These are phyloP conservation scores for Elaeis guineensis DNA, from an alignment of 176 grass and related monocot genomes.

Conservation along the genomic window DNA sequence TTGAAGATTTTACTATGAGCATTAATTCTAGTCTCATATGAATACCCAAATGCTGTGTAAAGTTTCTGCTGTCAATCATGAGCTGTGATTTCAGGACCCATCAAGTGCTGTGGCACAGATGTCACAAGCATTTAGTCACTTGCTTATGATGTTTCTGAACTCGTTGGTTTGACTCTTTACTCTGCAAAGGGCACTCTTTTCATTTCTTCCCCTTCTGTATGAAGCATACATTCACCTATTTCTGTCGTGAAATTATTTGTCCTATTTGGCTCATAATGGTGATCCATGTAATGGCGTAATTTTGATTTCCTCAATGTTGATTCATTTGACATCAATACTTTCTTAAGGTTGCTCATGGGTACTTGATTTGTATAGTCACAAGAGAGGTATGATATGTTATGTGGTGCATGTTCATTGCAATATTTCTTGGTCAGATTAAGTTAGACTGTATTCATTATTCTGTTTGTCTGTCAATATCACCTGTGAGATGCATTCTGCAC, in stretches of 20 bases:
- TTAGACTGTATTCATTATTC: neutral
- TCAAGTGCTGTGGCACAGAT: too few species aligned
- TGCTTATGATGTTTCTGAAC: slow-evolving; percentile 1
- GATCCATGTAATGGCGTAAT: neutral
- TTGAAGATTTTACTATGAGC: neutral
- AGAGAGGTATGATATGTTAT: slow-evolving; percentile 6
- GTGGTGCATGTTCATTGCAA: neutral
- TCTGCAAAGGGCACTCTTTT: too few species aligned
- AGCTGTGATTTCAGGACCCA: too few species aligned
- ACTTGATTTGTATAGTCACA: slow-evolving; percentile 18
- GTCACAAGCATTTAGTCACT: too few species aligned
- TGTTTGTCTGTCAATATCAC: neutral
- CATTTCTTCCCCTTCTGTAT: too few species aligned
- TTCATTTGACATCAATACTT: slow-evolving; percentile 6
- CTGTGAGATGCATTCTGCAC: neutral
- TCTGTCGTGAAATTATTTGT: too few species aligned
- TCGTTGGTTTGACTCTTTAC: neutral
- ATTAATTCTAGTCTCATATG: neutral
- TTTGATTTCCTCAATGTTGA: neutral
- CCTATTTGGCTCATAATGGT: too few species aligned
- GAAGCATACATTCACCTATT: too few species aligned
- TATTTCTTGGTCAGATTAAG: neutral
- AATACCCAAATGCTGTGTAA: neutral
- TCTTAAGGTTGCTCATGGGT: slow-evolving; percentile 14
- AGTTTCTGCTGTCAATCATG: too few species aligned